Base-by-base conservation (phyloP, 257 asterid genomes). In the Jaltomata sinuosa region DNA sequence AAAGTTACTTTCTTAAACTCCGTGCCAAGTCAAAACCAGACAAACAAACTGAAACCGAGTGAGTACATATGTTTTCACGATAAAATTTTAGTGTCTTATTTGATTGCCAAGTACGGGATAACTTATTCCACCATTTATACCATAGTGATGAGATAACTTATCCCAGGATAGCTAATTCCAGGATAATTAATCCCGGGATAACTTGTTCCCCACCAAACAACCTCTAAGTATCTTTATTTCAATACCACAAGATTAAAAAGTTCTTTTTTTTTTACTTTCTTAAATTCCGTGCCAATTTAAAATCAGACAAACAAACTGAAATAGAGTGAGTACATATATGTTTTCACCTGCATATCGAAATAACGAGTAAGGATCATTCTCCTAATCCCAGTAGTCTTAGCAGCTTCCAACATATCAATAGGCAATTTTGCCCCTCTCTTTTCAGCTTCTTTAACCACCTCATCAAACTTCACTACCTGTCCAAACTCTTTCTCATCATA, bases 321-420 rank as follows among this genome's bases (percentile, higher is more conserved):
- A 27, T 3, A 9, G 1, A 59, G 6, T 0, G 3, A 38, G 0
- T 14, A 40, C 36, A 42, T n/a, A 11, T 22, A 1, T 49, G 21
- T 79, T 82, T 83, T 76, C 87, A 93, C 98, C 98, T 96, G 98
- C 69, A 93, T 89, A 85, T 93, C 99, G 86, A 96, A 92, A 87
- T 93, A 96, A 31, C 98, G 96, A 64, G 87, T 83, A 54, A 96
- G 93, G 86, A 96, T 89, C 88, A 93, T 62, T 54, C 90, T 85
- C 62, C 97, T 89, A 38, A 94, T 87, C 87, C 98, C 98, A 2
- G 85, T 86, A 31, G 93, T 84, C 85, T 93, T 91, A 8, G 99
- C 98, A 27, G 98, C 98, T 89, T 94, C 97, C 52, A 94, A 84
- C 93, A 96, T 92, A 92, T 92, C 99, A 61, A 79, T 80, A 11